Conservation (phyloP, 805 yeast species). For the Candida coquimbonensis region DNA sequence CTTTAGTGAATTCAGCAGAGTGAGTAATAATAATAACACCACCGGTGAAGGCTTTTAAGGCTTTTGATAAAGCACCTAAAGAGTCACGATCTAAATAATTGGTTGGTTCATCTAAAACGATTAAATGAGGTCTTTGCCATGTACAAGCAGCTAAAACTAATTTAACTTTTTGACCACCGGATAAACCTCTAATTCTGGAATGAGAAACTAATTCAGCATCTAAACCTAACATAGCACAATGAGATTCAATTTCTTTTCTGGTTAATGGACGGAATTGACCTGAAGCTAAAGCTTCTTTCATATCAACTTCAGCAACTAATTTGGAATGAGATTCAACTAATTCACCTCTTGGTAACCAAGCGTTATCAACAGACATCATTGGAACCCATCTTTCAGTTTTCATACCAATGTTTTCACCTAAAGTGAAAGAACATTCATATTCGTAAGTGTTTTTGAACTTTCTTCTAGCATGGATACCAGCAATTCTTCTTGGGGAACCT, state of each 20-base stretch:
- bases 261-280: conserved; percentile 99
- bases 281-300: conserved; percentile 99
- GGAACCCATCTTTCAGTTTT: conserved; percentile 99
- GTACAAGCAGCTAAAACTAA: conserved; percentile 99
- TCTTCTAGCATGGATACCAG: conserved; percentile 92
- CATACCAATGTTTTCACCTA: conserved; percentile 99
- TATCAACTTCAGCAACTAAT: conserved; percentile 99
- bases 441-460: conserved; percentile 99
- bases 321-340: conserved; percentile 94
- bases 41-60: conserved; percentile 98
- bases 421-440: conserved; percentile 94
- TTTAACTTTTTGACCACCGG: conserved; percentile 99
- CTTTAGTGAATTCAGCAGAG: conserved; percentile 99
- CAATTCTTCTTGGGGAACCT: conserved; percentile 97
- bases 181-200: conserved; percentile 99
- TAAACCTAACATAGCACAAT: conserved; percentile 97
- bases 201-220: conserved; percentile 99
- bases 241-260: conserved; percentile 99
- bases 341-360: conserved; percentile 99
- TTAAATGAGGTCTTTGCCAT: conserved; percentile 99
- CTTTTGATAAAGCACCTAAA: conserved; percentile 98
- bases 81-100: conserved; percentile 99
- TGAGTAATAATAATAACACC: conserved; percentile 99
- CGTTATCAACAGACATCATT: conserved; percentile 99
- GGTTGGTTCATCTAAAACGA: conserved; percentile 99